phyloP scores from a whole-genome alignment of 768 basidiomycete genomes.

The Gymnopilus dilepis region DNA sequence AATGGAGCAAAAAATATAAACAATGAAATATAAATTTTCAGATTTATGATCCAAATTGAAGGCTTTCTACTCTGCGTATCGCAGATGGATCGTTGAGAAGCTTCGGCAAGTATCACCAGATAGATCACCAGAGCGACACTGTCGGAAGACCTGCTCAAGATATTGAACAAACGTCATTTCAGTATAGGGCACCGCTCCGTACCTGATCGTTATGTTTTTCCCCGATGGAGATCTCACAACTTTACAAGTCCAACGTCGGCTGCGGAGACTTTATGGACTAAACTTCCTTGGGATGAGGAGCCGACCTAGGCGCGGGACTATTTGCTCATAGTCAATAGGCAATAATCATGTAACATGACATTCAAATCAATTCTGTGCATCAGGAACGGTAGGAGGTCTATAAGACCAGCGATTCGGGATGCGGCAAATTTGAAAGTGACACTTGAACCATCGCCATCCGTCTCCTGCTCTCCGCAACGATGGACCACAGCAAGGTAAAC shows the following conservation, averaged over 20 bases:
- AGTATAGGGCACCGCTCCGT: conserved; percentile 20
- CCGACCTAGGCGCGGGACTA: conserved; percentile 32
- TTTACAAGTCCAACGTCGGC: conserved; percentile 26
- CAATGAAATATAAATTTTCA: conserved; percentile 8
- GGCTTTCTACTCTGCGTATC: conserved; percentile 2
- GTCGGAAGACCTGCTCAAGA: conserved; percentile 12
- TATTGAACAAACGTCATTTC: conserved; percentile 23
- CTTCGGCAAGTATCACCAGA: conserved; percentile 16
- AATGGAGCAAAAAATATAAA: conserved; percentile 24
- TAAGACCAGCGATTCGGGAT: conserved; percentile 23
- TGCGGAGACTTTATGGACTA: conserved; percentile 25
- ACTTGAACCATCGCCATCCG: conserved; percentile 21
- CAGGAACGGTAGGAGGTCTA: conserved; percentile 33
- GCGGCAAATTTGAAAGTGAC: conserved; percentile 16
- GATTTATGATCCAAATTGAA: conserved; percentile 16
- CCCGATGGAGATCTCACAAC: conserved; percentile 26
- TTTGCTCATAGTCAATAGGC: conserved; percentile 21
- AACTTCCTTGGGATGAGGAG: conserved; percentile 25
- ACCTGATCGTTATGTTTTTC: conserved; percentile 26
- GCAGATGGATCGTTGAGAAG: neutral
- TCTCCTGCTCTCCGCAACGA: conserved; percentile 12
- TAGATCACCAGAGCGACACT: conserved; percentile 1
- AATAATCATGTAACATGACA: conserved; percentile 23
- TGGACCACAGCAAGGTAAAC: conserved; percentile 33
- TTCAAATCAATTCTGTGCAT: conserved; percentile 32